Evolutionary conservation across 192 early-diverging fungal species (phyloP), one percentile per base, ranked within the genome.

Genomic region (Coemansia sp.): DNA sequence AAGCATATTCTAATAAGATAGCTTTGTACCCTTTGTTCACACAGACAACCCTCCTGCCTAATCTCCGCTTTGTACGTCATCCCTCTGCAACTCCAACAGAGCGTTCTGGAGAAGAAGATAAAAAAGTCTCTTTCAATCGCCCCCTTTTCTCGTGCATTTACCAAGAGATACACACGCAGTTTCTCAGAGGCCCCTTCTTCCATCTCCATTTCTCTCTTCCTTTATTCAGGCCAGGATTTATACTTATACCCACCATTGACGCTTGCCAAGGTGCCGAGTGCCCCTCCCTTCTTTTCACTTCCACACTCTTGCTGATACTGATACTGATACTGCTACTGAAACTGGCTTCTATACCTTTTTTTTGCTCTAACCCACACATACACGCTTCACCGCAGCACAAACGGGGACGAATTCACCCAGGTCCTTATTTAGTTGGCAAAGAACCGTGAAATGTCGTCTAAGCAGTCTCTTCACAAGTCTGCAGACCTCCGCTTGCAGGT

Each of bases 401-500:
- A 53, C 8, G 1, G 12, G 11, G n/a, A 11, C 50, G 5, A 53
- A 20, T 53, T 53, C 50, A 20, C 19, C 50, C 20, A 53, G 13
- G 43, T 37, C 22, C 17, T 19, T 11, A 54, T 54, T 10, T 61
- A 44, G 60, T 69, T 69, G 8, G 56, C 19, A 60, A 46, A 69
- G 14, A 61, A 39, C 46, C 16, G 50, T 48, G 51, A 63, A 67
- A 79, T 74, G 71, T 55, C 65, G 39, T 66, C 65, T 61, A 51
- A 64, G n/a, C 68, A 61, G 42, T 17, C 51, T 25, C 65, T 76
- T 16, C 70, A 72, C 66, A 69, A 77, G 56, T 67, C 80, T 38
- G 75, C 75, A 42, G 60, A 72, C 68, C 71, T 67, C 69, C 73
- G 65, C 20, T 68, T 81, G 37, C 62, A 71, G 37, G 72, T 75